A percentile compares a stretch with the other conserved stretches of the same genome.
phyloP scores from a whole-genome alignment of 108 stramenopile species.

The Aurantiochytrium sp. region DNA sequence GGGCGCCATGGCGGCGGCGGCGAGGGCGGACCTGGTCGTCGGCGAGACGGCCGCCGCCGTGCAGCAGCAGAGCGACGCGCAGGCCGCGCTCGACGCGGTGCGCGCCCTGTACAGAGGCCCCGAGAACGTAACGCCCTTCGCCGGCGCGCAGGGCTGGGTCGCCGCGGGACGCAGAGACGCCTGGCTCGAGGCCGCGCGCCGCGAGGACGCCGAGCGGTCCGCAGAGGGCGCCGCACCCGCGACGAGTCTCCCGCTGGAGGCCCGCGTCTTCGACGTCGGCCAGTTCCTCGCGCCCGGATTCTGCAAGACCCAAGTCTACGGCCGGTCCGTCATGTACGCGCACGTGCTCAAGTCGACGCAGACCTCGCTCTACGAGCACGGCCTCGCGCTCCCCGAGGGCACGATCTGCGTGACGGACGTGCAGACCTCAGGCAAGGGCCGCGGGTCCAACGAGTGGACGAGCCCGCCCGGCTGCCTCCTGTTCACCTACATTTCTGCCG shows the following conservation, averaged over 20 bases:
- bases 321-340: neutral
- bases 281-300: neutral
- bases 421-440: constrained; percentile 20
- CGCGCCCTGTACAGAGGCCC: neutral
- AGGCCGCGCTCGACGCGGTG: neutral
- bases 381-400: neutral
- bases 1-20: no score
- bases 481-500: neutral
- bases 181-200: neutral
- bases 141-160: neutral
- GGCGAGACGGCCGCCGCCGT: no score
- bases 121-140: neutral
- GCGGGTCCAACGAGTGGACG: constrained; percentile 12
- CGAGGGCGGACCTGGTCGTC: no score
- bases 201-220: neutral
- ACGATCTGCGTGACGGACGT: constrained; percentile 4
- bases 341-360: constrained; percentile 25
- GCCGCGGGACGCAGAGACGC: neutral
- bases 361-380: neutral
- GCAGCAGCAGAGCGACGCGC: no score
- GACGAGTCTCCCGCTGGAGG: neutral
- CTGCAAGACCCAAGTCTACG: neutral
- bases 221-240: neutral
- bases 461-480: neutral
- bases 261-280: neutral